A percentile compares a stretch with the other conserved stretches of the same genome.
These are phyloP conservation scores for Clarireedia paspali DNA, from an alignment of 2,329 filamentous ascomycete species.

Conservation along the genomic window DNA sequence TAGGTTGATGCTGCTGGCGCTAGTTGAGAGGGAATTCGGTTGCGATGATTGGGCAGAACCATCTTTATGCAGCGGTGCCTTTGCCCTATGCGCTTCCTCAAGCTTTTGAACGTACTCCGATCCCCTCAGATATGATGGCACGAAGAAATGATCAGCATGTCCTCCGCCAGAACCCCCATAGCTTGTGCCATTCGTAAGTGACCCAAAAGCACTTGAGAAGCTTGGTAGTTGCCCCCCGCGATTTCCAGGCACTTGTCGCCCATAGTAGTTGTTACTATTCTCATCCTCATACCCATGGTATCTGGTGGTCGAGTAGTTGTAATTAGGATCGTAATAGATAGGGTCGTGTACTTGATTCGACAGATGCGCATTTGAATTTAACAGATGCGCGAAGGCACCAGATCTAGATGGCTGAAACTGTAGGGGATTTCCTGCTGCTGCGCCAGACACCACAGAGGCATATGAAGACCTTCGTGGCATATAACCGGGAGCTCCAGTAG, in stretches of 20 bases:
- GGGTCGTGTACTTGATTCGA: constrained; percentile 20
- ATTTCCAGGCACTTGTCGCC: constrained; percentile 22
- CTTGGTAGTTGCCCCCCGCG: constrained; percentile 26
- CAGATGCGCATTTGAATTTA: constrained; percentile 11
- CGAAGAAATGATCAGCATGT: constrained; percentile 53
- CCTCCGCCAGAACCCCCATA: constrained; percentile 16
- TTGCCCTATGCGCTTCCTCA: constrained; percentile 60
- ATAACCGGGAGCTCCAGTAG: constrained; percentile 30
- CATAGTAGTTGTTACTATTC: constrained; percentile 19
- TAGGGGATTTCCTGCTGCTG: constrained; percentile 26
- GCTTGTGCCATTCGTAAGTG: constrained; percentile 24
- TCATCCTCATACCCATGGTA: constrained; percentile 24
- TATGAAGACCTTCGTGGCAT: constrained; percentile 49
- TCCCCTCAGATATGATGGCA: constrained; percentile 73
- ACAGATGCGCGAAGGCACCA: constrained; percentile 26
- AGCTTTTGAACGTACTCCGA: constrained; percentile 74
- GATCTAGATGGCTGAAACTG: constrained; percentile 24
- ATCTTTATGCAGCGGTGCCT: constrained; percentile 40
- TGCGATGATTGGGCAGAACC: constrained; percentile 37
- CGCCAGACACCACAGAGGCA: constrained; percentile 52
- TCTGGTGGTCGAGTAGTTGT: constrained; percentile 17
- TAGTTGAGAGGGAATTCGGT: constrained; percentile 42
- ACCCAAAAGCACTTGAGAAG: constrained; percentile 28
- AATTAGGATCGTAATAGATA: constrained; percentile 22
- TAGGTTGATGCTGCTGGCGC: constrained; percentile 45